Base-by-base conservation (phyloP, 441 rosid species). In the Erodium chrysanthum region DNA sequence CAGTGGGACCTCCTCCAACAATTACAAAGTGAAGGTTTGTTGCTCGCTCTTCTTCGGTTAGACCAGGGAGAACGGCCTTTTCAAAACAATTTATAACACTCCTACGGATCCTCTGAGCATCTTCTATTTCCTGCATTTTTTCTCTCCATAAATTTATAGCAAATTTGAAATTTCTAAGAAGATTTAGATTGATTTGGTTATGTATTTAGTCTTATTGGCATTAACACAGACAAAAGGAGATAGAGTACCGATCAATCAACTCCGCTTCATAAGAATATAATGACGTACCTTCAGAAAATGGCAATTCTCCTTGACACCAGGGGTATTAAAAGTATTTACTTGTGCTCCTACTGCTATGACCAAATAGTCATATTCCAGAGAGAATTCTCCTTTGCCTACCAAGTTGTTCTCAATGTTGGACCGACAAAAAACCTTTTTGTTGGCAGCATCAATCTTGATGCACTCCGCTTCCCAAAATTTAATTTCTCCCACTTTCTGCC, bases 1-100 rank as follows among this genome's bases (percentile, higher is more conserved):
- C 99, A 11, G 97, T 87, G 61, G 99, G 99, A 15, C 99, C 99
- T 75, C 99, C 99, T 17, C 98, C 98, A 80, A 95, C 99, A 17
- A 95, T 78, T 64, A 95, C 98, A 73, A 95, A 95, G 75, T 95
- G 99, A 70, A 95, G 93, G 71, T 88, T 90, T 73, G 80, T 86
- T 79, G 77, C 80, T 61, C 93, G 85, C 81, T 95, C 98, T 67
- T 92, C 98, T 20, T 95, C 96, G 20, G 82, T 95, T 64, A 95
- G 68, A 68, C 73, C 83, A 66, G 99, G 97, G 22, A 92, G 71
- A 83, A 86, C 86, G 21, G 99, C 96, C 83, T 79, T 95, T 82
- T 95, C 99, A 76, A 92, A 95, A 69, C 81, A 76, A 73, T 95
- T 93, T 33, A 95, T 83, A 35, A 95, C 93, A 65, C 75, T 77